phyloP scores from a whole-genome alignment of 768 basidiomycete species.

The Phlebiopsis gigantea region DNA sequence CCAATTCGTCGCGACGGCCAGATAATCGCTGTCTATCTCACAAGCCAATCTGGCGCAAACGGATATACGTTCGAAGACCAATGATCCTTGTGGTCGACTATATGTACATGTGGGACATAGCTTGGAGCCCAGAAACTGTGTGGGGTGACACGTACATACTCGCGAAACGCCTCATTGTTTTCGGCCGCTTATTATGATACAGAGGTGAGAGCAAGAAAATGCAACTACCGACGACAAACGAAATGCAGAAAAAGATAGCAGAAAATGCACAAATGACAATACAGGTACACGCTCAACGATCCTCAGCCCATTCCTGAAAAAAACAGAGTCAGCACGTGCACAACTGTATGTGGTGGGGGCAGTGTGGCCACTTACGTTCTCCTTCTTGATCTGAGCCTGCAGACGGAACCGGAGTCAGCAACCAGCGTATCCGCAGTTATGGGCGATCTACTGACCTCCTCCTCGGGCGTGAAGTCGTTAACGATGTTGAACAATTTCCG shows the following conservation, averaged over 20 bases:
- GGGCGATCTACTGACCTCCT: conserved; percentile 62
- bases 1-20: background rate
- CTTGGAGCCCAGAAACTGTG: background rate
- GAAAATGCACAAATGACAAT: conserved; percentile 14
- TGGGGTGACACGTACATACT: background rate
- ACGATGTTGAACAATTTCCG: conserved; percentile 97
- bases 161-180: conserved; percentile 1
- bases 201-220: conserved; percentile 1
- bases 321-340: conserved; percentile 10
- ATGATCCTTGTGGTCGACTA: background rate
- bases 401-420: conserved; percentile 10
- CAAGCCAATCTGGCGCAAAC: background rate
- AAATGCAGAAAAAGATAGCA: conserved; percentile 12
- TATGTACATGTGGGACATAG: conserved; percentile 2
- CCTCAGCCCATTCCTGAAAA: conserved; percentile 86
- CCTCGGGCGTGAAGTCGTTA: conserved; percentile 98
- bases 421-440: background rate
- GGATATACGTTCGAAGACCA: background rate
- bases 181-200: conserved; percentile 11
- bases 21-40: background rate
- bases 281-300: conserved; percentile 46
- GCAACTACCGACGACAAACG: conserved; percentile 1
- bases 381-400: conserved; percentile 97
- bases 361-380: conserved; percentile 67
- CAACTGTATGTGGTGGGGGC: background rate